Percentiles rank a stretch among this genome's conserved stretches.
phyloP scores from a whole-genome alignment of 2,329 filamentous ascomycete genomes.

The Fonsecaea multimorphosa region DNA sequence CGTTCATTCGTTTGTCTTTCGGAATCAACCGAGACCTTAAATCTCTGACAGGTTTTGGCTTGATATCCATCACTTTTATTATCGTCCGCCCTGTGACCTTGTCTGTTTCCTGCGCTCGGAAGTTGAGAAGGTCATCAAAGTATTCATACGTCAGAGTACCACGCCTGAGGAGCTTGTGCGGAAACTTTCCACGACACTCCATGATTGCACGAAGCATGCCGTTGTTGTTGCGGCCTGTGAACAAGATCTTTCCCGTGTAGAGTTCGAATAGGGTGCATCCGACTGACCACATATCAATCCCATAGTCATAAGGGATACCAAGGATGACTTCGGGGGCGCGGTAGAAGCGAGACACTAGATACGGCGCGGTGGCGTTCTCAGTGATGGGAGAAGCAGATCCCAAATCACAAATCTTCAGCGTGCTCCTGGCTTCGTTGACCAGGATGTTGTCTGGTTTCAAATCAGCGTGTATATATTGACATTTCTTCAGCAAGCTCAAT shows the following conservation, averaged over 20 bases:
- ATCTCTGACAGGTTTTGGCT: slow-evolving; percentile 76
- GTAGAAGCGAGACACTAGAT: slow-evolving; percentile 96
- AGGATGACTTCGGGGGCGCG: slow-evolving; percentile 96
- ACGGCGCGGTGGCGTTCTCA: slow-evolving; percentile 91
- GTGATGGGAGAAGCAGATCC: slow-evolving; percentile 92
- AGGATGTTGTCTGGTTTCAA: slow-evolving; percentile 97
- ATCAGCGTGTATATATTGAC: slow-evolving; percentile 93
- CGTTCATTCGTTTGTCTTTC: slow-evolving; percentile 74
- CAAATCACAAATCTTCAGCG: slow-evolving; percentile 93
- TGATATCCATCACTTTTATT: slow-evolving; percentile 53
- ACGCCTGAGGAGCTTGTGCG: slow-evolving; percentile 83
- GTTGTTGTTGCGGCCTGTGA: slow-evolving; percentile 94
- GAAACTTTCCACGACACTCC: slow-evolving; percentile 92
- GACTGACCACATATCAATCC: slow-evolving; percentile 96
- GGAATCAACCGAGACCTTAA: slow-evolving; percentile 77
- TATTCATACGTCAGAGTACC: slow-evolving; percentile 77
- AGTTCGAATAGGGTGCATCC: slow-evolving; percentile 97
- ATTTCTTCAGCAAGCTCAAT: slow-evolving; percentile 84
- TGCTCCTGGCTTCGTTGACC: slow-evolving; percentile 80
- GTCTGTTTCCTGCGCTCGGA: slow-evolving; percentile 83
- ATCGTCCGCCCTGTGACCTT: slow-evolving; percentile 81
- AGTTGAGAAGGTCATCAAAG: slow-evolving; percentile 85
- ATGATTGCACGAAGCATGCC: slow-evolving; percentile 97
- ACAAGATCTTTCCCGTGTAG: slow-evolving; percentile 96
- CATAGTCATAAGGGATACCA: slow-evolving; percentile 93